A percentile compares a stretch with the other conserved stretches of the same genome.
These are phyloP conservation scores for Xylaria acuta DNA, from an alignment of 495 filamentous ascomycete genomes.

Conservation along the genomic window DNA sequence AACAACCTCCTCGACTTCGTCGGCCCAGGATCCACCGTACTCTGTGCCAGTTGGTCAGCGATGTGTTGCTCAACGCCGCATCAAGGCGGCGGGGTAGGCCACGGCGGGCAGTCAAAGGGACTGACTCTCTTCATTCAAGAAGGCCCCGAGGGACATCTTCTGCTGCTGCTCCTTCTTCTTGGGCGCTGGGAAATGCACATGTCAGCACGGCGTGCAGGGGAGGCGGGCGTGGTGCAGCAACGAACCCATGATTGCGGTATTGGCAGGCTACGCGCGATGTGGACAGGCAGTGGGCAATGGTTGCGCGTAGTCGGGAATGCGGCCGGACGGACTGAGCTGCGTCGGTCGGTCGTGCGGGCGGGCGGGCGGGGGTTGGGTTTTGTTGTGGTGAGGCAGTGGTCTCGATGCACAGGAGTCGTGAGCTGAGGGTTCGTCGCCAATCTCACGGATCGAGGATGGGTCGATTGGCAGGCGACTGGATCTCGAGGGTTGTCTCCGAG, in stretches of 20 bases:
- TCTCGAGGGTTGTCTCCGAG: conserved; percentile 21
- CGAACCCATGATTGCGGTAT: conserved; percentile 89
- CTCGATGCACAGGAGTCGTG: not conserved
- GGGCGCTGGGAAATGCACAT: conserved; percentile 64
- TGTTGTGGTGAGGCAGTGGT: conserved; percentile 11
- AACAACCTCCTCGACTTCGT: conserved; percentile 91
- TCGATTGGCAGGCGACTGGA: conserved; percentile 29
- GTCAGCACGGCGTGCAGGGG: conserved; percentile 28
- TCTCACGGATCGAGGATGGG: conserved; percentile 18
- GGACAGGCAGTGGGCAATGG: conserved; percentile 26
- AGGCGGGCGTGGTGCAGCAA: conserved; percentile 35
- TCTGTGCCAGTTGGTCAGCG: conserved; percentile 61
- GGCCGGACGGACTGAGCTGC: conserved; percentile 31
- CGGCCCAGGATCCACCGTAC: conserved; percentile 89
- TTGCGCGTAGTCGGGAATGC: conserved; percentile 45
- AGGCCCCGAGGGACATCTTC: conserved; percentile 93
- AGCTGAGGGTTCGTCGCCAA: conserved; percentile 24
- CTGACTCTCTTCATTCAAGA: conserved; percentile 85
- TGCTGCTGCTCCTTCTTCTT: conserved; percentile 79
- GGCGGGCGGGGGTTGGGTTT: conserved; percentile 3
- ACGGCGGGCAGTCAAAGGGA: conserved; percentile 29
- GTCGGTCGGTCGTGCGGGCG: conserved; percentile 4
- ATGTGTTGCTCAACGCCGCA: conserved; percentile 20
- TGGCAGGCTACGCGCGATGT: conserved; percentile 51
- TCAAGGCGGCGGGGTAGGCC: conserved; percentile 22